These are phyloP conservation scores for Cicer yamashitae DNA, from an alignment of 306 rosid species.

Conservation along the genomic window DNA sequence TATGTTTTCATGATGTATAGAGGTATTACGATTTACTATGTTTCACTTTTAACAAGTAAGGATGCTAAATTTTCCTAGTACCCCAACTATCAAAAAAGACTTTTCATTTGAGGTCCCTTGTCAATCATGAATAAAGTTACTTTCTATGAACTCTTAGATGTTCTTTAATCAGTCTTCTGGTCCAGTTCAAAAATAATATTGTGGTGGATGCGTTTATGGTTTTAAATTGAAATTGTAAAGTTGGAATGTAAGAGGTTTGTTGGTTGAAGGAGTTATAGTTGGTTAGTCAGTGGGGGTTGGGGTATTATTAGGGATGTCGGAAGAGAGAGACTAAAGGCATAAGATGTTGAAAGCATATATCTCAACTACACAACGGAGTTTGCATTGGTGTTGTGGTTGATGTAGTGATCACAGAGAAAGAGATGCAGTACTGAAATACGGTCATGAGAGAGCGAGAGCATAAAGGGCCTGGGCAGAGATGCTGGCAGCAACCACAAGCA, in stretches of 20 bases:
- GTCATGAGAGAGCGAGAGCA: neutral
- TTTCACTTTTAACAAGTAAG: conserved; percentile 21
- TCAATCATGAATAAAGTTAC: conserved; percentile 31
- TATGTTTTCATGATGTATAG: neutral
- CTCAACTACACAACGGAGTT: neutral
- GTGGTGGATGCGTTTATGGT: conserved; percentile 18
- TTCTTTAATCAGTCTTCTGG: neutral
- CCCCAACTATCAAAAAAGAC: conserved; percentile 3
- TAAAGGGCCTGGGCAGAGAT: neutral
- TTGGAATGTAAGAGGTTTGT: conserved; percentile 1
- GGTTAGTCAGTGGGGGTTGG: neutral
- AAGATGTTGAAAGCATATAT: neutral
- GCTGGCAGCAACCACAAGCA: neutral
- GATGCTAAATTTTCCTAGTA: conserved; percentile 21
- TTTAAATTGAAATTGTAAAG: conserved; percentile 37
- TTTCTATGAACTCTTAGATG: conserved; percentile 9
- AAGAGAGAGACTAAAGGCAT: neutral
- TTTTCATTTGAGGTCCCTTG: neutral
- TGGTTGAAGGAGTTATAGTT: neutral
- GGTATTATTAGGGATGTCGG: neutral
- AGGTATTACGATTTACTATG: conserved; percentile 7
- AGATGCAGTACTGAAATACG: neutral
- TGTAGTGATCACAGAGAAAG: neutral
- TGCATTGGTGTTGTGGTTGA: neutral
- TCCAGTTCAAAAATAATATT: conserved; percentile 16